phyloP scores from a whole-genome alignment of 1,284 basidiomycete genomes.

The Stereum hirsutum region DNA sequence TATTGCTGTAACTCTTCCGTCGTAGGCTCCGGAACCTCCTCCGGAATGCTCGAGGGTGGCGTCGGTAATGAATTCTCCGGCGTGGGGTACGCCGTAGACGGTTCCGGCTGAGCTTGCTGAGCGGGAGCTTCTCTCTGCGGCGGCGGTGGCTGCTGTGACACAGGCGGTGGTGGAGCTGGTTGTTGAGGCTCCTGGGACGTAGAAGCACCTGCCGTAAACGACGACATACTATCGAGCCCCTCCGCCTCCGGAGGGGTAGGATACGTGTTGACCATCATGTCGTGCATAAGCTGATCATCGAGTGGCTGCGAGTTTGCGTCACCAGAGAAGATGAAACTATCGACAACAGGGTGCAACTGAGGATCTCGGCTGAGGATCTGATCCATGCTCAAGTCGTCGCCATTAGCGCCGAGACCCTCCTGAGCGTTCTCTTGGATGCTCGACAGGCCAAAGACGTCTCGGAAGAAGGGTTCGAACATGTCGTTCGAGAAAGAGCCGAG shows the following conservation, averaged over 20 bases:
- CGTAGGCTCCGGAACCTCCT: constrained; percentile 8
- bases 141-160: neutral
- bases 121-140: no score
- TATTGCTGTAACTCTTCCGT: constrained; percentile 15
- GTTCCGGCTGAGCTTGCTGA: no score
- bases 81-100: no score
- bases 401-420: no score
- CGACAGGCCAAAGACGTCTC: constrained; percentile 9
- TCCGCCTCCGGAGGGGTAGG: constrained; percentile 1
- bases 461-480: constrained; percentile 15
- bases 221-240: neutral
- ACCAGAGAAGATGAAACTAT: neutral
- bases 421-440: neutral
- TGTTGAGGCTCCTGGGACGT: no score
- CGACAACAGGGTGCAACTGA: neutral
- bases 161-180: neutral
- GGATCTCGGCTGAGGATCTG: no score
- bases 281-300: constrained; percentile 9
- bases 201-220: no score
- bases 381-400: no score
- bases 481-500: constrained; percentile 7
- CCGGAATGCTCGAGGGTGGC: no score
- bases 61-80: no score
- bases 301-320: neutral
- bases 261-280: constrained; percentile 7